A percentile compares a stretch with the other conserved stretches of the same genome.
phyloP scores from a whole-genome alignment of 306 rosid species.

The Gastrolobium bilobum region DNA sequence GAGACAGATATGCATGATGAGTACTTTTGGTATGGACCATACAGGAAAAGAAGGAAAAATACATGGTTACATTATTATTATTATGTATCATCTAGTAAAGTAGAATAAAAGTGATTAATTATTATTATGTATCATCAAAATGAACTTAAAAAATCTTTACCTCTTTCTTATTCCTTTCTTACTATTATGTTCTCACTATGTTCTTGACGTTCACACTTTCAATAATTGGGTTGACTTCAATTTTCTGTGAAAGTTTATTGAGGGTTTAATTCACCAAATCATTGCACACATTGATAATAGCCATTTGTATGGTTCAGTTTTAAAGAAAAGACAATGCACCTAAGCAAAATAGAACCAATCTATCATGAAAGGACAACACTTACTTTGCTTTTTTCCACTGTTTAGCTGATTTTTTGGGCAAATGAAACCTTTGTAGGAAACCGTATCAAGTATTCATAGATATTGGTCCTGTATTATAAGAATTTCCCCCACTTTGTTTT shows the following conservation, averaged over 20 bases:
- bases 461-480: neutral
- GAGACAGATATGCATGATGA: too few species aligned
- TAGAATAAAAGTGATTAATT: neutral
- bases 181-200: neutral
- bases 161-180: neutral
- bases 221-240: slow-evolving; percentile 16
- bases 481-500: neutral
- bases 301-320: slow-evolving; percentile 28
- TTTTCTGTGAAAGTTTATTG: neutral
- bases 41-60: too few species aligned
- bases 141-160: neutral
- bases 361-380: slow-evolving; percentile 49
- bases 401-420: slow-evolving; percentile 29
- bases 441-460: slow-evolving; percentile 40
- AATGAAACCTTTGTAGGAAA: slow-evolving; percentile 30
- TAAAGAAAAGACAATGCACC: slow-evolving; percentile 48
- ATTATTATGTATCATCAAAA: neutral
- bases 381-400: slow-evolving; percentile 22
- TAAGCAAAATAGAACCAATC: slow-evolving; percentile 36
- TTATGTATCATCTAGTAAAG: neutral
- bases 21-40: too few species aligned
- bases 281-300: slow-evolving; percentile 9
- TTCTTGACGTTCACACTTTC: neutral
- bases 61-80: too few species aligned
- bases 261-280: slow-evolving; percentile 27